These are phyloP conservation scores for Rubia tinctorum DNA, from an alignment of 305 asterid genomes.

Conservation along the genomic window DNA sequence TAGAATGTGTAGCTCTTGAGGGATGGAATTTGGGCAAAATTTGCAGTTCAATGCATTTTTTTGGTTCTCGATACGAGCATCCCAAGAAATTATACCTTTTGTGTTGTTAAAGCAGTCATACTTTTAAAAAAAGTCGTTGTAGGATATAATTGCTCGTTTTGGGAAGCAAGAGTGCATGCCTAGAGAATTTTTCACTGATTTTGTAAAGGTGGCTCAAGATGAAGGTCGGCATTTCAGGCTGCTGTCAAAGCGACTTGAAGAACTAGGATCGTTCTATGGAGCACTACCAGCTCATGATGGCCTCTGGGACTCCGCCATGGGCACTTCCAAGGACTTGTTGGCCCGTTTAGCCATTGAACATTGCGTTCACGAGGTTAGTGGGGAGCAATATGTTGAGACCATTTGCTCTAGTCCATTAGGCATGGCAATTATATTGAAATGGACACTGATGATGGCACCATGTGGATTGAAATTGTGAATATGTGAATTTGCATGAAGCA, in stretches of 20 bases:
- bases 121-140: background rate
- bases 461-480: background rate
- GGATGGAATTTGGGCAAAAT: background rate
- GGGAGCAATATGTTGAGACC: background rate
- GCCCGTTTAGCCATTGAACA: constrained; percentile 91
- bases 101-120: background rate
- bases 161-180: constrained; percentile 89
- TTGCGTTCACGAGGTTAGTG: constrained; percentile 91
- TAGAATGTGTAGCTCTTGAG: background rate
- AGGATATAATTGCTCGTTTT: constrained; percentile 96
- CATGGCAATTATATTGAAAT: background rate
- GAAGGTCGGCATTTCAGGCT: constrained; percentile 92
- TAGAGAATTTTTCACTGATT: constrained; percentile 83
- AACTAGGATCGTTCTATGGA: constrained; percentile 91
- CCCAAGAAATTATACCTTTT: background rate
- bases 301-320: constrained; percentile 95
- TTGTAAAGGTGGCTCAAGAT: constrained; percentile 96
- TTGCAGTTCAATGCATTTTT: background rate
- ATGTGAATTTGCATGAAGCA: background rate
- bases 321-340: constrained; percentile 73
- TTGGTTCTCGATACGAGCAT: background rate
- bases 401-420: background rate
- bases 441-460: no score
- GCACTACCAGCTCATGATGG: constrained; percentile 97
- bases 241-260: constrained; percentile 71